phyloP scores from a whole-genome alignment of 305 asterid species.

The Plantago coronopus region DNA sequence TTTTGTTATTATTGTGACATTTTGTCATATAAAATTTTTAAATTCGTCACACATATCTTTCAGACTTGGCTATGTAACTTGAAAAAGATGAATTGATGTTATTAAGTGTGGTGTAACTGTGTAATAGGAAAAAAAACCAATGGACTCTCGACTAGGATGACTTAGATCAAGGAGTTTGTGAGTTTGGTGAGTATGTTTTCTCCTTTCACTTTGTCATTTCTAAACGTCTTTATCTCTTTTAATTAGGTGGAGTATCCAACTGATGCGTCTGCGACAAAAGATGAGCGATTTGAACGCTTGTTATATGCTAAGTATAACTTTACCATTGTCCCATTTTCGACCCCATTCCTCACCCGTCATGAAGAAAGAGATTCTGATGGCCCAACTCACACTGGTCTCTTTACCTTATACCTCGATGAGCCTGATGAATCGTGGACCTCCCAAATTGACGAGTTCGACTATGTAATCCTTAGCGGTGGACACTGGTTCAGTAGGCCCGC shows the following conservation, averaged over 20 bases:
- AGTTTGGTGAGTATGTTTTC: no score
- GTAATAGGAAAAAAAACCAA: no score
- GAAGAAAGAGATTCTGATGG: conserved; percentile 39
- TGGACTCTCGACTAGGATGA: no score
- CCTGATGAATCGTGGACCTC: conserved; percentile 57
- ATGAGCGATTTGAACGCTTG: conserved; percentile 59
- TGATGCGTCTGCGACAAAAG: conserved; percentile 47
- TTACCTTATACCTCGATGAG: conserved; percentile 76
- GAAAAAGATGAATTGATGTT: no score
- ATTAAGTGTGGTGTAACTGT: no score
- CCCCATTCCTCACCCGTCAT: conserved; percentile 54
- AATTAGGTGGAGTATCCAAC: conserved; percentile 16
- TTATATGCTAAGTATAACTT: conserved; percentile 63
- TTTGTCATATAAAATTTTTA: no score
- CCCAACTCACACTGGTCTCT: conserved; percentile 53
- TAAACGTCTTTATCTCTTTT: not conserved
- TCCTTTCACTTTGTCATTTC: no score
- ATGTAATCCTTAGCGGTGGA: conserved; percentile 60
- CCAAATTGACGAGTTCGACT: conserved; percentile 49
- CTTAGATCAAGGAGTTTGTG: no score
- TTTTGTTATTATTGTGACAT: no score
- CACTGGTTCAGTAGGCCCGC: conserved; percentile 73
- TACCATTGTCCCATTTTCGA: conserved; percentile 53
- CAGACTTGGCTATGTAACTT: no score
- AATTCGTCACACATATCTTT: no score